Conservation (phyloP, 2,329 filamentous ascomycete species). For the Cercospora brassicicola region DNA sequence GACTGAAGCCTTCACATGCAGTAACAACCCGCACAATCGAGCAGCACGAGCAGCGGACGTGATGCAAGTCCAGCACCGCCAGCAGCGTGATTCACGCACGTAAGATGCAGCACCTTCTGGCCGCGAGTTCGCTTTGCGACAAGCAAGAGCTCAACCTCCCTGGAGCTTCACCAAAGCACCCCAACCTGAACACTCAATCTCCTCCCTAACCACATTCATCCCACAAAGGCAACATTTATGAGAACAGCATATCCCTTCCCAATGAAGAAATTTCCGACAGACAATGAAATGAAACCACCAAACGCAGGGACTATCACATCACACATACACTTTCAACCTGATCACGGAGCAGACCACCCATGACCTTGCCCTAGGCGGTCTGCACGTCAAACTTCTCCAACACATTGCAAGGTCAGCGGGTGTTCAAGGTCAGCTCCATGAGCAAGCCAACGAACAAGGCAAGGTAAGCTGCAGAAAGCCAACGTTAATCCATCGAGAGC, state of each 20-base stretch:
- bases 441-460: neutral
- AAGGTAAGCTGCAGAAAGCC: neutral
- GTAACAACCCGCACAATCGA: neutral
- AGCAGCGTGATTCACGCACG: neutral
- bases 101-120: neutral
- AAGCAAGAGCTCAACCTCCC: neutral
- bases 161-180: neutral
- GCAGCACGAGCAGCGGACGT: neutral
- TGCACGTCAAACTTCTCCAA: slow-evolving; percentile 1
- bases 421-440: neutral
- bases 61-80: neutral
- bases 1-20: neutral
- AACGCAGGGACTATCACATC: neutral
- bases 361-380: neutral
- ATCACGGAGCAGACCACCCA: neutral
- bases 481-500: neutral
- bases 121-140: neutral
- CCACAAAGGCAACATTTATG: neutral
- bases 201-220: neutral
- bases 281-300: neutral
- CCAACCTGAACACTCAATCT: neutral
- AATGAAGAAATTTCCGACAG: neutral
- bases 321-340: neutral
- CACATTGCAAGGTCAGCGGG: neutral
- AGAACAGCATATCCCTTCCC: neutral